These are phyloP conservation scores for Novymonas esmeraldas DNA, from an alignment of 208 protist genomes.

Conservation along the genomic window DNA sequence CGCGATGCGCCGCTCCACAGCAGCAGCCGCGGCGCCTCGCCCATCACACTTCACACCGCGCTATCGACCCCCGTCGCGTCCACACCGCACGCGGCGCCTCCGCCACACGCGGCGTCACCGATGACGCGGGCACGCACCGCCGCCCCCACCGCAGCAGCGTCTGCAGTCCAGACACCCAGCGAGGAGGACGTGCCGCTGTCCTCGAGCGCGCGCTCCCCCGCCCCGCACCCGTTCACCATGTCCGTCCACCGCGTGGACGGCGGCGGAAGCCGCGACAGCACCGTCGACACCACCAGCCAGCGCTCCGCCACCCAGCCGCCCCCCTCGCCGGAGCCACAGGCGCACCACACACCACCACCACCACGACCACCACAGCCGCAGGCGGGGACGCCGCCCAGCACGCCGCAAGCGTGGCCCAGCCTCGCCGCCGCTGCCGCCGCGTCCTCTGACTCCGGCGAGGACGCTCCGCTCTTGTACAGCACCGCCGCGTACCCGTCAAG, in stretches of 20 bases:
- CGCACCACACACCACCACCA: background rate
- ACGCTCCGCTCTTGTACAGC: slow-evolving; percentile 7
- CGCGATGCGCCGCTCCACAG: too few relatives aligned
- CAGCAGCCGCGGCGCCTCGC: background rate
- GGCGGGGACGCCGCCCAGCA: background rate
- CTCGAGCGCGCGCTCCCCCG: background rate
- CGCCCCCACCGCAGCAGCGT: background rate
- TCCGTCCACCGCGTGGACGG: background rate
- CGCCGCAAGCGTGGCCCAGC: too few relatives aligned
- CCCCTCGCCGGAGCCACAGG: background rate
- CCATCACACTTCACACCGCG: background rate
- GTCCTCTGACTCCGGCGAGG: background rate
- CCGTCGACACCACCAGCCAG: background rate
- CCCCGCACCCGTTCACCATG: too few relatives aligned
- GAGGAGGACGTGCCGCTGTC: background rate
- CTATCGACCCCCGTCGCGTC: background rate
- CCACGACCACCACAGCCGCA: background rate
- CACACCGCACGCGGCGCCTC: background rate
- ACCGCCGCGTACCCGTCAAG: slow-evolving; percentile 5
- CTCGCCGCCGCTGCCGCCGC: background rate
- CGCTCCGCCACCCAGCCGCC: slow-evolving; percentile 1
- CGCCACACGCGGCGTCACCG: slow-evolving; percentile 8
- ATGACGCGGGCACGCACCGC: background rate
- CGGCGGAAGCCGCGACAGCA: background rate
- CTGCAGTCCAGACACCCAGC: background rate